Conservation (phyloP, 176 grass and related monocot species). For the Rhipidocladum racemiflorum region DNA sequence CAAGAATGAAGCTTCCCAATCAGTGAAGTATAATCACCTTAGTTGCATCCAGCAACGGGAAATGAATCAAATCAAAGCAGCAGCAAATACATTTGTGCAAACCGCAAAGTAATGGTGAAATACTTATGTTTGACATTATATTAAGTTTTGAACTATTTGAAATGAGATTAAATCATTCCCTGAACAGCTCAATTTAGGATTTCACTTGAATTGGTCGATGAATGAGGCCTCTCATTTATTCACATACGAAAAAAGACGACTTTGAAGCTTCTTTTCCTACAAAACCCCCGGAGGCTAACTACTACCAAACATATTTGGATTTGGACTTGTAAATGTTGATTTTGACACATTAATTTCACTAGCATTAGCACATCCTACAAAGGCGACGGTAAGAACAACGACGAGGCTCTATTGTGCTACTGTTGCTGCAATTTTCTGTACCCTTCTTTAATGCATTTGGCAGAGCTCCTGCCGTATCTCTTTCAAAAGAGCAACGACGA, state of each 20-base stretch:
- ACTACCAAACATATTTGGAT: background rate
- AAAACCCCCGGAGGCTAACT: background rate
- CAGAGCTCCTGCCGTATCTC: too few species aligned
- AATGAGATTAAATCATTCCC: background rate
- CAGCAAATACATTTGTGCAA: background rate
- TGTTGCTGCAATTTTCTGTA: too few species aligned
- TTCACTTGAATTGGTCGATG: background rate
- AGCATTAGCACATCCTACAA: background rate
- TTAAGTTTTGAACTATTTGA: background rate
- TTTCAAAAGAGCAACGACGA: background rate
- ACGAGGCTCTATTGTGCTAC: too few species aligned
- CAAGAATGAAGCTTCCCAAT: background rate
- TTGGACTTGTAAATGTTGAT: background rate
- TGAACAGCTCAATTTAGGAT: background rate
- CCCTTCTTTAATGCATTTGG: too few species aligned
- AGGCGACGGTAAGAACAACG: slow-evolving; percentile 40
- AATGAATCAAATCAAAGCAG: background rate
- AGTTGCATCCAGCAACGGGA: background rate
- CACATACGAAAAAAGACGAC: background rate
- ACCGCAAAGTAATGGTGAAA: background rate
- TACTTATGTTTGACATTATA: background rate
- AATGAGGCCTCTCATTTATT: background rate
- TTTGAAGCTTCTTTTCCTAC: background rate
- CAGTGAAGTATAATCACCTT: background rate
- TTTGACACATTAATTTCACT: background rate